Conservation (phyloP, 2,329 filamentous ascomycete genomes). For the Clarireedia monteithiana region DNA sequence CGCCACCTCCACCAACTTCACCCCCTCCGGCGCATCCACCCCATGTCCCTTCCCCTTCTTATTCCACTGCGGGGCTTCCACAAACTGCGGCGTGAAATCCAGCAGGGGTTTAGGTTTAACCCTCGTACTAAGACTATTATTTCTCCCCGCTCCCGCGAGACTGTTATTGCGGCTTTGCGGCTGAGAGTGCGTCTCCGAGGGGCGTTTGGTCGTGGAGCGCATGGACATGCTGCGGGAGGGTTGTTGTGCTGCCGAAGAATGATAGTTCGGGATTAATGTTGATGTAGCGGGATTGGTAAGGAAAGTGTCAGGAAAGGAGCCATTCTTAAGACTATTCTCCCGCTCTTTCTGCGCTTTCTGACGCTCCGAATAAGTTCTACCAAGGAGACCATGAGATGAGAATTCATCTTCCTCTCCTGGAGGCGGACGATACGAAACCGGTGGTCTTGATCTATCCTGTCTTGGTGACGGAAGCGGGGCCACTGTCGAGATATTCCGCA, state of each 20-base stretch:
- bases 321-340: conserved; percentile 20
- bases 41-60: conserved; percentile 45
- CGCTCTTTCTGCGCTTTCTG: conserved; percentile 29
- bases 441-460: conserved; percentile 13
- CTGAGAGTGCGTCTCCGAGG: background rate
- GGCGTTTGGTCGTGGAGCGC: conserved; percentile 9
- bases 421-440: conserved; percentile 20
- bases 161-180: conserved; percentile 3
- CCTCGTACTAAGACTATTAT: background rate
- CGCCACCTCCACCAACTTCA: conserved; percentile 41
- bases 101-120: conserved; percentile 48
- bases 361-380: conserved; percentile 40
- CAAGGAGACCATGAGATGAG: conserved; percentile 38
- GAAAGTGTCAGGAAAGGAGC: conserved; percentile 40
- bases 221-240: conserved; percentile 22
- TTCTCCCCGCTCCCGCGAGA: too few species aligned
- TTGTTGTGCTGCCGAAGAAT: conserved; percentile 40
- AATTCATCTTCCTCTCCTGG: conserved; percentile 32
- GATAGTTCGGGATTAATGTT: conserved; percentile 37
- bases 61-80: conserved; percentile 53
- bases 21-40: conserved; percentile 34
- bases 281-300: too few species aligned
- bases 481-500: conserved; percentile 20
- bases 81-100: conserved; percentile 58
- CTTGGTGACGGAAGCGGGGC: background rate